A percentile compares a stretch with the other conserved stretches of the same genome.
Conservation (phyloP, 306 rosid genomes). For the Heteromeles arbutifolia region DNA sequence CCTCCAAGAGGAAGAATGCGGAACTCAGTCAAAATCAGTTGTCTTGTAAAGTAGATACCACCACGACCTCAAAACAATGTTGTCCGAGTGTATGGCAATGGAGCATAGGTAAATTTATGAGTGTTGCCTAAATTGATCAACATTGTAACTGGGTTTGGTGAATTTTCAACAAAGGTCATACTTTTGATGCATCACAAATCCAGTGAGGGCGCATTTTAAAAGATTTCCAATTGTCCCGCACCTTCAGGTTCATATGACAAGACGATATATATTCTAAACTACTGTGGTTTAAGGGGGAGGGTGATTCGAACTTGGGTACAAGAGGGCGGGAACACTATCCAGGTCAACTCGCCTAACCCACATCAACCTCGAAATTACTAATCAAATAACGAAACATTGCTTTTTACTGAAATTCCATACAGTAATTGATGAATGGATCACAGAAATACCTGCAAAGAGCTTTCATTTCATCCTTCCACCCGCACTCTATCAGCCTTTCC, state of each 20-base stretch:
- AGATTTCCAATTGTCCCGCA: not conserved
- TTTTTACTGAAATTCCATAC: not conserved
- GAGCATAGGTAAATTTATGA: not conserved
- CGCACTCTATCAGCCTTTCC: conserved; percentile 91
- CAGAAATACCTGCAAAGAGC: conserved; percentile 64
- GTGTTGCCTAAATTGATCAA: not conserved
- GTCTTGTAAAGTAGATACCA: not conserved
- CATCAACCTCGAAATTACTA: not conserved
- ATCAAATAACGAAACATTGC: not conserved
- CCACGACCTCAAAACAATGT: not conserved
- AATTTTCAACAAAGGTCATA: not conserved
- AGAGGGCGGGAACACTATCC: too few species aligned
- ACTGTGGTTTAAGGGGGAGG: too few species aligned
- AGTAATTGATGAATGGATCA: not conserved
- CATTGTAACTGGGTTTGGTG: not conserved
- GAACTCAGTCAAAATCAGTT: not conserved
- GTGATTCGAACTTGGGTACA: too few species aligned
- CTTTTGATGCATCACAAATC: not conserved
- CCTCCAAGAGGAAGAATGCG: not conserved
- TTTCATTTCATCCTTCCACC: conserved; percentile 98
- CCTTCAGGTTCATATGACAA: not conserved
- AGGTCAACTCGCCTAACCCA: not conserved
- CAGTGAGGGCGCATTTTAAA: not conserved
- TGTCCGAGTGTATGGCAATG: not conserved
- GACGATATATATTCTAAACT: too few species aligned